A percentile compares a stretch with the other conserved stretches of the same genome.
Evolutionary conservation across 352 stramenopile species (phyloP).

Genomic region (Pythium biforme): DNA sequence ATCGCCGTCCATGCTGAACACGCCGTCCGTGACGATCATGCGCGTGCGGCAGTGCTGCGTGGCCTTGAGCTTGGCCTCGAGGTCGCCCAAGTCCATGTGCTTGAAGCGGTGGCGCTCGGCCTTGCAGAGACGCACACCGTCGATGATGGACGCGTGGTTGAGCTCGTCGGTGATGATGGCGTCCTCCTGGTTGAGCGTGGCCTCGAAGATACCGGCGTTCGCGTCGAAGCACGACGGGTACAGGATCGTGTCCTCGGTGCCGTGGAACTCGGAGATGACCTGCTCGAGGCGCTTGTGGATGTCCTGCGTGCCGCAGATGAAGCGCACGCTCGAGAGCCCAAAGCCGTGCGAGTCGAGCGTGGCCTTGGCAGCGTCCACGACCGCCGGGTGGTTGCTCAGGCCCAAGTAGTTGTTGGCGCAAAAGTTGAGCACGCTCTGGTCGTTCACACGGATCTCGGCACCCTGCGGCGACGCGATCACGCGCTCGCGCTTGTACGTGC

Average conservation of each 20-base stretch:
- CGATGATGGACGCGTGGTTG: constrained; percentile 95
- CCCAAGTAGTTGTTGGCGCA: constrained; percentile 95
- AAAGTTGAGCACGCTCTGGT: constrained; percentile 89
- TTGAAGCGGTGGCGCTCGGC: constrained; percentile 92
- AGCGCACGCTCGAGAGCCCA: constrained; percentile 90
- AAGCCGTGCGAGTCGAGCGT: constrained; percentile 89
- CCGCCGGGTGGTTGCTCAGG: constrained; percentile 83
- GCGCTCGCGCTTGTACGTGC: constrained; percentile 88
- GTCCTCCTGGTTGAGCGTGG: constrained; percentile 85
- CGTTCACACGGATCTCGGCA: constrained; percentile 72
- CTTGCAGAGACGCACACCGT: constrained; percentile 93
- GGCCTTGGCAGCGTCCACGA: constrained; percentile 82
- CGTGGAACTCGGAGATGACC: constrained; percentile 91
- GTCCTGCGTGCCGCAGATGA: constrained; percentile 94
- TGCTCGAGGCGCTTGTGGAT: constrained; percentile 92
- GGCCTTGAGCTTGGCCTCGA: constrained; percentile 88
- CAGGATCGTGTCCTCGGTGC: constrained; percentile 93
- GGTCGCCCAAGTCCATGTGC: constrained; percentile 91
- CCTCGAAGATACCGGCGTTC: constrained; percentile 92
- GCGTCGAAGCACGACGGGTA: constrained; percentile 95
- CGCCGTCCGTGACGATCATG: constrained; percentile 92
- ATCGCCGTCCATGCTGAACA: constrained; percentile 96
- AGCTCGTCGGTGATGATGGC: constrained; percentile 93
- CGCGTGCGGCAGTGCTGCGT: constrained; percentile 90
- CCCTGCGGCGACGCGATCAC: constrained; percentile 89